phyloP scores from a whole-genome alignment of 2,329 filamentous ascomycete genomes.

The Coniella vitis region DNA sequence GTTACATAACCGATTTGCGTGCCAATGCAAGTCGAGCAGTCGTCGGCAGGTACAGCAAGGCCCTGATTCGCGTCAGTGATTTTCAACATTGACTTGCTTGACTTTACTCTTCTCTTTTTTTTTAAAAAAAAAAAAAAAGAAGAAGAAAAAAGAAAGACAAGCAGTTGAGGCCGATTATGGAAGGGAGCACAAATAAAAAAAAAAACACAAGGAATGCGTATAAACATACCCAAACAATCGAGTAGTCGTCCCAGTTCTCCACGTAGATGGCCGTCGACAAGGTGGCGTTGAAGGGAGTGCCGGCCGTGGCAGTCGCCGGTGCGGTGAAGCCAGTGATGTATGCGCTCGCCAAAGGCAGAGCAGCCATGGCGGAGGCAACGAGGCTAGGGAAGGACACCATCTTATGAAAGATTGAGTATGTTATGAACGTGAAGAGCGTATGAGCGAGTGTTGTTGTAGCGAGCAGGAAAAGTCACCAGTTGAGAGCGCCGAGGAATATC shows the following conservation, averaged over 20 bases:
- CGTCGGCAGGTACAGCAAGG: background rate
- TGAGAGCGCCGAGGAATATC: no score
- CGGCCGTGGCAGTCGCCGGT: conserved; percentile 21
- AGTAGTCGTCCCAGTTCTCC: conserved; percentile 29
- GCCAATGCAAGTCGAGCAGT: conserved; percentile 21
- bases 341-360: conserved; percentile 19
- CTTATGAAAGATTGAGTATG: background rate
- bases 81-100: no score
- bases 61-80: background rate
- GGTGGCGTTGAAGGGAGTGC: conserved; percentile 21
- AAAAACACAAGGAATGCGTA: no score
- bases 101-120: no score
- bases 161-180: no score
- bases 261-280: conserved; percentile 25
- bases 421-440: no score
- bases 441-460: no score
- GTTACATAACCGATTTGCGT: conserved; percentile 24
- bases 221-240: conserved; percentile 23
- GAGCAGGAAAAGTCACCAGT: no score
- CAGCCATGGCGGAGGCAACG: conserved; percentile 19
- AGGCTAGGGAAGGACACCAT: conserved; percentile 16
- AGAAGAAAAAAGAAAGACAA: background rate
- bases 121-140: background rate
- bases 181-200: background rate
- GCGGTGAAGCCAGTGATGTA: conserved; percentile 21